Evolutionary conservation across 1,284 basidiomycete species (phyloP), one percentile per base, ranked within the genome.

Genomic region (Pascua sp.): DNA sequence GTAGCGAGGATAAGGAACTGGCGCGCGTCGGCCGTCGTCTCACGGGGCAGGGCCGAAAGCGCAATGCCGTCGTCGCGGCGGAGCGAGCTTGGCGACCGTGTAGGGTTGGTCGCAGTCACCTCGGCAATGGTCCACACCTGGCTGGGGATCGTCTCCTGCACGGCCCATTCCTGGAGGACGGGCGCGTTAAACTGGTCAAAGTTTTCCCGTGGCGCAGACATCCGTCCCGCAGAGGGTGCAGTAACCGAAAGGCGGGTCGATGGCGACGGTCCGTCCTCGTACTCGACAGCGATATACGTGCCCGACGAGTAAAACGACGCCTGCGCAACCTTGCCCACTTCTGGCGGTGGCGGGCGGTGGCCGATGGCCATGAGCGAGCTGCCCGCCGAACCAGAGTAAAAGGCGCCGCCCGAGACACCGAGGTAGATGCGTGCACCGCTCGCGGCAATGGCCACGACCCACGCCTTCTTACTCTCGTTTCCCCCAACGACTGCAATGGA

Each of bases 91-190:
- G 60, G 47, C n/a, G 54, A 47, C 15, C 49, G 49, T 1, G 65
- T 56, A 2, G 73, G 73, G 51, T 70, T 62, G 1, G 67, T 64
- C 9, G 61, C 54, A 8, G 75, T 72, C 5, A 77, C 62, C 63
- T 80, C 78, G 16, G 71, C 77, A 73, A 93, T 86, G 13, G 86
- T 87, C 89, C 90, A 94, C 4, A 90, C 91, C 39, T 87, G 86
- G 57, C 92, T 86, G 11, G 87, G 81, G 37, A 94, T 78, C 15
- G 90, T 71, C 3, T 86, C 84, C 0, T 61, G 56, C 11, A 55
- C 53, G 15, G 53, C 51, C 65, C 64, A 72, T 49, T 76, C 72
- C 48, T 72, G 69, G 11, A 70, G 64, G 2, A 64, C 49, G 4
- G 58, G 58, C 7, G 67, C 60, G 11, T 65, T 59, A 53, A 51